Conservation (phyloP, 164 flowering plant species). For the Chimonanthus praecox region DNA sequence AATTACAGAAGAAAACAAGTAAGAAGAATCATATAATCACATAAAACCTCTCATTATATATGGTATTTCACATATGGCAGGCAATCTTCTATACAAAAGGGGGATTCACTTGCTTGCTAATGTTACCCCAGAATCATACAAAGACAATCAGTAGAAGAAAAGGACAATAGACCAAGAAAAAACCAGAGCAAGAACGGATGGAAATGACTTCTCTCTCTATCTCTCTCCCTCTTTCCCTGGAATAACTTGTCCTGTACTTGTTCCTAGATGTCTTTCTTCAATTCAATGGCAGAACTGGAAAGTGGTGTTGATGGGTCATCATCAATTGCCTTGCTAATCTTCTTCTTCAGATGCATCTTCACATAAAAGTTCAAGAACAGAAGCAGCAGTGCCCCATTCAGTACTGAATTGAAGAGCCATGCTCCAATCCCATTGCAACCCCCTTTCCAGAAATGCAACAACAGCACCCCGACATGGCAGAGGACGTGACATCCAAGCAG, state of each 20-base stretch:
- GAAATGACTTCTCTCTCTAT: not conserved
- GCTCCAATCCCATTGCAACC: constrained; percentile 90
- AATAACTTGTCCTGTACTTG: too few relatives aligned
- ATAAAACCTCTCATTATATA: too few relatives aligned
- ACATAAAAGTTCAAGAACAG: constrained; percentile 40
- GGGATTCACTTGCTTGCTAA: not conserved
- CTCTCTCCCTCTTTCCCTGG: too few relatives aligned
- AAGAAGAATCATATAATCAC: too few relatives aligned
- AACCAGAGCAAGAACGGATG: too few relatives aligned
- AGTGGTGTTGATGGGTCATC: constrained; percentile 1
- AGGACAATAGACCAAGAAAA: too few relatives aligned
- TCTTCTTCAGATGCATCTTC: constrained; percentile 27
- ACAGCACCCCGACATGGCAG: constrained; percentile 63
- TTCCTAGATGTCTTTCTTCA: not conserved
- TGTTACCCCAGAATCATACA: not conserved
- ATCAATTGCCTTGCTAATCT: constrained; percentile 1
- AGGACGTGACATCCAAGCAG: constrained; percentile 51
- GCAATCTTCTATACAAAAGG: not conserved
- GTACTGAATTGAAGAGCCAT: constrained; percentile 59
- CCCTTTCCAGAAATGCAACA: constrained; percentile 65
- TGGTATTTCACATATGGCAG: too few relatives aligned
- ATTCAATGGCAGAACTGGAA: not conserved
- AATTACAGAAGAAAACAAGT: too few relatives aligned
- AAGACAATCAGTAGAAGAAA: not conserved
- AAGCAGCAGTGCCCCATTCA: constrained; percentile 37